Evolutionary conservation across 1,284 basidiomycete species (phyloP).

Genomic region (Athelia psychrophila): DNA sequence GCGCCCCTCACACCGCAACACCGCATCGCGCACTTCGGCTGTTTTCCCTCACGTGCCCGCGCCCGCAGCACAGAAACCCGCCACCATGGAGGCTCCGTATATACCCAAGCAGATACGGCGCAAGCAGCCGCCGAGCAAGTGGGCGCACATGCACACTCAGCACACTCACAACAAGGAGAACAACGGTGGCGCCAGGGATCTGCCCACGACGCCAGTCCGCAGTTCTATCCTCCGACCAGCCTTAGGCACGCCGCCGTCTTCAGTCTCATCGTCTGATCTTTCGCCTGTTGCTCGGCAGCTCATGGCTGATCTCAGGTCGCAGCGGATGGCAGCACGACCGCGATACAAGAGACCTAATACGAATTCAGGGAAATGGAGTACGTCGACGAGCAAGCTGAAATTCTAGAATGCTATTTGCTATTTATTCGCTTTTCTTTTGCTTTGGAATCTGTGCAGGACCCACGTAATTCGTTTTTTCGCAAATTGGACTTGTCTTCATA

Average conservation of each 20-base stretch:
- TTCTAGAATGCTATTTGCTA: neutral
- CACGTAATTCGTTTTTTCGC: too few relatives aligned
- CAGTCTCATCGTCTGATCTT: slow-evolving; percentile 70
- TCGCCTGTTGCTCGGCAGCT: slow-evolving; percentile 64
- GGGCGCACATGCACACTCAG: too few relatives aligned
- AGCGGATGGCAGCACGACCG: slow-evolving; percentile 33
- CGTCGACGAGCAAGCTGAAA: neutral
- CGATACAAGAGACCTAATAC: neutral
- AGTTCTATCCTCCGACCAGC: slow-evolving; percentile 31
- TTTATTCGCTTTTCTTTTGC: too few relatives aligned
- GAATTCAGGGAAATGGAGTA: slow-evolving; percentile 1
- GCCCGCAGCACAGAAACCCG: too few relatives aligned
- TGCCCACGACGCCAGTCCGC: slow-evolving; percentile 22
- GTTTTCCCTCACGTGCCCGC: neutral
- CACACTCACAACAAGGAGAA: neutral
- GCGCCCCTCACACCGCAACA: slow-evolving; percentile 18
- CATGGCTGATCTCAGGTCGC: slow-evolving; percentile 60
- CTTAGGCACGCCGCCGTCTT: slow-evolving; percentile 40
- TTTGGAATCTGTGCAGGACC: too few relatives aligned
- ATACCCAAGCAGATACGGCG: too few relatives aligned
- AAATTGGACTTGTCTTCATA: too few relatives aligned
- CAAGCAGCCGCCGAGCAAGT: too few relatives aligned
- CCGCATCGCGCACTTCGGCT: slow-evolving; percentile 10
- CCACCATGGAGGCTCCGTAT: too few relatives aligned
- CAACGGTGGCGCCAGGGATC: neutral